Conservation (phyloP, 1,139 yeast genomes). For the Yamadazyma taylorii region DNA sequence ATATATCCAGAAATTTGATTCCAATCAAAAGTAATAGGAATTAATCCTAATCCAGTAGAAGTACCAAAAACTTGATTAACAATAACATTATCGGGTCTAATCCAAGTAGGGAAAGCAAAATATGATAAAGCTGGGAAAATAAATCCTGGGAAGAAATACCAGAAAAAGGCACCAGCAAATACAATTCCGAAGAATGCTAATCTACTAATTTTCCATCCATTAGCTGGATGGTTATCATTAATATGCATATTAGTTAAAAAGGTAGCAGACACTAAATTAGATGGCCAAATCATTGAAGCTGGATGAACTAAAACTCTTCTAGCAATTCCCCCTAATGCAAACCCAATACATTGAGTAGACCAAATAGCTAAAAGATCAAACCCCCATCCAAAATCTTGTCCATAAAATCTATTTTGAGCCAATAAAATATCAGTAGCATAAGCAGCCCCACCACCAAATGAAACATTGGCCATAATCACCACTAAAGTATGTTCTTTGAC, state of each 20-base stretch:
- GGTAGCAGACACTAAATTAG: conserved; percentile 47
- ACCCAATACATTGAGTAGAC: conserved; percentile 63
- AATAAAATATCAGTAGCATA: conserved; percentile 61
- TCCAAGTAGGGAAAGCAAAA: conserved; percentile 44
- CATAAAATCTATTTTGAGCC: conserved; percentile 53
- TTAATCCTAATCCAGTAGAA: conserved; percentile 57
- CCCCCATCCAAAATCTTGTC: conserved; percentile 40
- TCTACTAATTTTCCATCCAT: conserved; percentile 43
- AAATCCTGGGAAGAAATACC: conserved; percentile 47
- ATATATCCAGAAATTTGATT: conserved; percentile 53
- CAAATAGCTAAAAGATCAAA: conserved; percentile 48
- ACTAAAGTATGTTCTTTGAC: conserved; percentile 65
- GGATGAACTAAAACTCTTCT: conserved; percentile 61
- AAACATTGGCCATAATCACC: conserved; percentile 52
- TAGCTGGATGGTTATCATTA: conserved; percentile 56
- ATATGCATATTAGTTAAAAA: conserved; percentile 61
- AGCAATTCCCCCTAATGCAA: conserved; percentile 62
- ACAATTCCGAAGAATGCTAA: conserved; percentile 32
- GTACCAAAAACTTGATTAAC: conserved; percentile 65
- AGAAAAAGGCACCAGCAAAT: conserved; percentile 28
- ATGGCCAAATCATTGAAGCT: conserved; percentile 68
- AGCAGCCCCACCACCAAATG: conserved; percentile 61
- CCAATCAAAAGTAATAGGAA: conserved; percentile 55
- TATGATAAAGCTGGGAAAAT: conserved; percentile 37
- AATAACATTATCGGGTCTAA: conserved; percentile 42